A percentile compares a stretch with the other conserved stretches of the same genome.
These are phyloP conservation scores for Boletellus ananiceps DNA, from an alignment of 768 basidiomycete species.

Conservation along the genomic window DNA sequence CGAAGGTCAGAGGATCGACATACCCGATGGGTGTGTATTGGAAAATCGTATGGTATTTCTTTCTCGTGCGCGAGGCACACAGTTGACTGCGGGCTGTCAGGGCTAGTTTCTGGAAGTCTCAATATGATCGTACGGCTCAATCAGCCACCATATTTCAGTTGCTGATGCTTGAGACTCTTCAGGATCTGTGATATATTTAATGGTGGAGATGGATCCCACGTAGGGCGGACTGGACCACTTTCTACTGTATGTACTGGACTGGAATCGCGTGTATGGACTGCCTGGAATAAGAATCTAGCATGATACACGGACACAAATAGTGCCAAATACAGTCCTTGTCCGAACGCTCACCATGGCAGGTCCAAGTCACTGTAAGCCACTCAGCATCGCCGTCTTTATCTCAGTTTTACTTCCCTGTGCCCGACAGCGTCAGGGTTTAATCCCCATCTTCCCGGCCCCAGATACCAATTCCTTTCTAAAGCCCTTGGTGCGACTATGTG, in stretches of 20 bases:
- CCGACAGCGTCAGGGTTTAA: constrained; percentile 70
- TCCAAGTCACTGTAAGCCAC: constrained; percentile 25
- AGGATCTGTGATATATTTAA: constrained; percentile 6
- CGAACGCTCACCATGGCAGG: constrained; percentile 32
- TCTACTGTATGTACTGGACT: not conserved
- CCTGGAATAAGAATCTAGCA: too few relatives aligned
- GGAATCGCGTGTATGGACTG: not conserved
- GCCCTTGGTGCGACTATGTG: constrained; percentile 91
- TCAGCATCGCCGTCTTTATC: not conserved
- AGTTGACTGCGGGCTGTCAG: constrained; percentile 24
- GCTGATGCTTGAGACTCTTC: not conserved
- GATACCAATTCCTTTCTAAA: constrained; percentile 76
- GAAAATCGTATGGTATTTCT: constrained; percentile 50
- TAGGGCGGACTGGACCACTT: not conserved
- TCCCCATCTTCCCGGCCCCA: constrained; percentile 78
- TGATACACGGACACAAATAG: constrained; percentile 17
- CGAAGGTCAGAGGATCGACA: constrained; percentile 77
- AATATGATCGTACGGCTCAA: constrained; percentile 57
- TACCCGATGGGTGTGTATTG: constrained; percentile 76
- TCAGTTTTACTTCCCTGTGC: not conserved
- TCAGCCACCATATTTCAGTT: not conserved
- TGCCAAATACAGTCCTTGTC: constrained; percentile 20
- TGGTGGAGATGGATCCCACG: not conserved
- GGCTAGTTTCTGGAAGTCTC: constrained; percentile 79
- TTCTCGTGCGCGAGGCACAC: not conserved